Base-by-base conservation (phyloP, 163 green algal species). In the Prototheca wickerhamii region DNA sequence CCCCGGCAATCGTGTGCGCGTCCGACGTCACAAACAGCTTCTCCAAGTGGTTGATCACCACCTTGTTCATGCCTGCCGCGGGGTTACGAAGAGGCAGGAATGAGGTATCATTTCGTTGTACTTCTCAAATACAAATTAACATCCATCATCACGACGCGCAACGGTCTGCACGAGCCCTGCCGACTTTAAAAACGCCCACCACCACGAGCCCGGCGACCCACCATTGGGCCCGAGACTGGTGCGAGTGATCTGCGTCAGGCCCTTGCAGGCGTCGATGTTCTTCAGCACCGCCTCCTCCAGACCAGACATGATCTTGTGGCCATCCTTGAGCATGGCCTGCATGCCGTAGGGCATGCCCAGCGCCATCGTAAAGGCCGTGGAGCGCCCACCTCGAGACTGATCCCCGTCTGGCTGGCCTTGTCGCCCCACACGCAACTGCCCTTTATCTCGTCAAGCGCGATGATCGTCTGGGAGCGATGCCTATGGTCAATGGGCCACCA, bases 1-100 rank as follows among this genome's bases (percentile, higher is more conserved):
- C 94, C 8, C 68, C 85, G 10, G 96, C 76, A 63, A 99, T 99
- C 3, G 93, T 98, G 54, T 79, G 86, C 0, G 90, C 86, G 70
- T 99, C 93, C 74, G 77, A 94, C 23, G 93, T 99, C 21, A 99
- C 92, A 80, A 98, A 98, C 31, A 98, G 84, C 77, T 96, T 96
- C 54, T 98, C 93, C 35, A 99, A 70, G 56, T 99, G 93, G 77
- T 99, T 99, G 81, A 99, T 97, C 15, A 99, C 87, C 87, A 99
- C 97, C 70, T 99, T 99, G 80, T 97, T 98, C 93, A 98, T 97
- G 54, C 93, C 92, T 79, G 74, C 4, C 29, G 20, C 32, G 29
- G 15, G 26, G 54, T 6, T 33, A 12, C 32, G 1, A 25, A 54
- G 12, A 54, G 12, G 15, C 12, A 6, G 46, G n/a, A 10, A 15